A percentile compares a stretch with the other conserved stretches of the same genome.
phyloP scores from a whole-genome alignment of 1,139 yeast genomes.

The Eremothecium sinecaudum region DNA sequence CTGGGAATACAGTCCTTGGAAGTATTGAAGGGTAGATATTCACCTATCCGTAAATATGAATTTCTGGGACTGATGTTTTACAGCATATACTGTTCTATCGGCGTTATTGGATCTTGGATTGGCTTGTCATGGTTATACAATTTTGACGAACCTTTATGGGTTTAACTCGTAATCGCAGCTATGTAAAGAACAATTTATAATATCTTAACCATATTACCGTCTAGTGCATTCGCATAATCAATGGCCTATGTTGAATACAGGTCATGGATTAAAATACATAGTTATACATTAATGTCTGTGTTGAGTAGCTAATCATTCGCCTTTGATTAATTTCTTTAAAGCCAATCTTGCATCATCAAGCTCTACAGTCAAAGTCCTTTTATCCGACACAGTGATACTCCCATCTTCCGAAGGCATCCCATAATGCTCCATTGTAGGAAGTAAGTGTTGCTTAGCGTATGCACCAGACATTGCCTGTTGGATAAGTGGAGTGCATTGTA shows the following conservation, averaged over 20 bases:
- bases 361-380: slow-evolving; percentile 9
- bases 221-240: too few relatives aligned
- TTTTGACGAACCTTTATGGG: slow-evolving; percentile 62
- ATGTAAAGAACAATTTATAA: too few relatives aligned
- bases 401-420: neutral
- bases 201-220: too few relatives aligned
- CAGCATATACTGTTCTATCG: slow-evolving; percentile 79
- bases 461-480: slow-evolving; percentile 8
- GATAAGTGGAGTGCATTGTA: slow-evolving; percentile 11
- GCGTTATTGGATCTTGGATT: slow-evolving; percentile 80
- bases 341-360: slow-evolving; percentile 28
- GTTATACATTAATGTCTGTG: too few relatives aligned
- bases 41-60: slow-evolving; percentile 43
- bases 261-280: too few relatives aligned
- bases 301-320: too few relatives aligned
- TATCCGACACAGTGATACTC: neutral
- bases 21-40: slow-evolving; percentile 42
- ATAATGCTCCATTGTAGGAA: neutral
- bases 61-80: slow-evolving; percentile 73
- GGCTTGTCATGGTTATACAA: slow-evolving; percentile 84
- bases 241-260: too few relatives aligned
- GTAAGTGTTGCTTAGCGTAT: slow-evolving; percentile 1
- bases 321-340: slow-evolving; percentile 22
- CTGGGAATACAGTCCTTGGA: slow-evolving; percentile 47
- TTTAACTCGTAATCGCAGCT: neutral